phyloP scores from a whole-genome alignment of 2,329 filamentous ascomycete species.

The Talaromyces sp. region DNA sequence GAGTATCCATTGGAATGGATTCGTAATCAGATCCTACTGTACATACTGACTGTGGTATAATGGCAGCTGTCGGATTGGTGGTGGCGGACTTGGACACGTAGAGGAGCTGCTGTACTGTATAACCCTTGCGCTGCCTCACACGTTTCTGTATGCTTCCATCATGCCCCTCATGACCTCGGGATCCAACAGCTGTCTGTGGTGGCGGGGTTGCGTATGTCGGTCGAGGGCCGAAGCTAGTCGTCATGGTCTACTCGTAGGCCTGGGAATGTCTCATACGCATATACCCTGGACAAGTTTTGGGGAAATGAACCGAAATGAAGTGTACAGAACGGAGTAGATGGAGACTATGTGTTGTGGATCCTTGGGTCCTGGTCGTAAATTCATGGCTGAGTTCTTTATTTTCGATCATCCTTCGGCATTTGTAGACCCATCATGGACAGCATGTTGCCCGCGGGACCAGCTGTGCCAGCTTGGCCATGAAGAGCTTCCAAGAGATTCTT shows the following conservation, averaged over 20 bases:
- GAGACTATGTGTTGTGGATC: not conserved
- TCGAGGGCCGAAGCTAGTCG: not conserved
- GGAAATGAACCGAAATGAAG: not conserved
- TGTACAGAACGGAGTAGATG: not conserved
- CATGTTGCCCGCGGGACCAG: slow-evolving; percentile 85
- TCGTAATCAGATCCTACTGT: not conserved
- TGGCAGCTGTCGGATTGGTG: not conserved
- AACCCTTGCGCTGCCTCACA: not conserved
- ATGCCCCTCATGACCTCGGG: not conserved
- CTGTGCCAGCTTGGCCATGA: slow-evolving; percentile 82
- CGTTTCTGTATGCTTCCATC: not conserved
- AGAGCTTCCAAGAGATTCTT: slow-evolving; percentile 92
- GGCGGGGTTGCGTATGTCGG: not conserved
- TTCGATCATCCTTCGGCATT: slow-evolving; percentile 73
- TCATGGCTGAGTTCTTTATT: slow-evolving; percentile 1
- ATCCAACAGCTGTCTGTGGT: not conserved
- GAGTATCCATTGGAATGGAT: no score
- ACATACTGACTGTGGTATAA: no score
- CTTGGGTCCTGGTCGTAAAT: not conserved
- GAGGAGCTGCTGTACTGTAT: no score
- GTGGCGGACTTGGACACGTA: not conserved
- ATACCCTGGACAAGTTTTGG: not conserved
- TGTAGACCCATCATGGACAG: slow-evolving; percentile 82
- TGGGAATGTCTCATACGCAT: not conserved
- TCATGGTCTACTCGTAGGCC: not conserved